Evolutionary conservation across 768 basidiomycete genomes (phyloP).

Genomic region (Lentinula edodes): DNA sequence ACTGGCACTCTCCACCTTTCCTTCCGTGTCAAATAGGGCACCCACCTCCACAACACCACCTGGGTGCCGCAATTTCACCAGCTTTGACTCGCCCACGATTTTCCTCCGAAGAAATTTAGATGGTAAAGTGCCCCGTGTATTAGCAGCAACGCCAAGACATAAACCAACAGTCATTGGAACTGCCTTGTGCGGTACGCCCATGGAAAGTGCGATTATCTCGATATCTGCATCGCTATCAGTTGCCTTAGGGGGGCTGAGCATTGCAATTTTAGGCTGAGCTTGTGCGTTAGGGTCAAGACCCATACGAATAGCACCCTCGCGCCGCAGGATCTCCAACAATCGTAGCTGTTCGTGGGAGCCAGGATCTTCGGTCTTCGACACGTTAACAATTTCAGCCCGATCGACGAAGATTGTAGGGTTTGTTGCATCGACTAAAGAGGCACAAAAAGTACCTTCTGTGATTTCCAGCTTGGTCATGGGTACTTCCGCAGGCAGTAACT

Average conservation of each 20-base stretch:
- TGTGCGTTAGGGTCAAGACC: constrained; percentile 56
- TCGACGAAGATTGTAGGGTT: constrained; percentile 68
- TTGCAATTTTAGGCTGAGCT: constrained; percentile 68
- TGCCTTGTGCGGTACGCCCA: constrained; percentile 69
- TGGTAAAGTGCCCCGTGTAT: constrained; percentile 47
- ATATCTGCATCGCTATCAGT: constrained; percentile 37
- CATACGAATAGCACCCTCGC: constrained; percentile 53
- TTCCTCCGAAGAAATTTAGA: constrained; percentile 35
- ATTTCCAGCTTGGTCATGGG: constrained; percentile 39
- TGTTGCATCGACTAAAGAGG: constrained; percentile 66
- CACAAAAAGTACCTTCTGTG: constrained; percentile 15
- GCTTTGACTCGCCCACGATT: constrained; percentile 11
- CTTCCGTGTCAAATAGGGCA: constrained; percentile 41
- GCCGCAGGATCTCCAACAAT: constrained; percentile 49
- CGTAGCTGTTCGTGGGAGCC: constrained; percentile 3
- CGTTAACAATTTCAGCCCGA: constrained; percentile 30
- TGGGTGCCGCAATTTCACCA: constrained; percentile 57
- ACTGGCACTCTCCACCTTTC: constrained; percentile 49
- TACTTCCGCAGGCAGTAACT: constrained; percentile 57
- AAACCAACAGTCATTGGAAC: constrained; percentile 71
- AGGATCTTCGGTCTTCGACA: neutral
- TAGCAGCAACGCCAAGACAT: constrained; percentile 61
- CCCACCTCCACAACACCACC: constrained; percentile 66
- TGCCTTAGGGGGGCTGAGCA: constrained; percentile 34
- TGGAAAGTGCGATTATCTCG: constrained; percentile 54